Conservation (phyloP, 2,329 filamentous ascomycete species). For the Xylaria sp. region DNA sequence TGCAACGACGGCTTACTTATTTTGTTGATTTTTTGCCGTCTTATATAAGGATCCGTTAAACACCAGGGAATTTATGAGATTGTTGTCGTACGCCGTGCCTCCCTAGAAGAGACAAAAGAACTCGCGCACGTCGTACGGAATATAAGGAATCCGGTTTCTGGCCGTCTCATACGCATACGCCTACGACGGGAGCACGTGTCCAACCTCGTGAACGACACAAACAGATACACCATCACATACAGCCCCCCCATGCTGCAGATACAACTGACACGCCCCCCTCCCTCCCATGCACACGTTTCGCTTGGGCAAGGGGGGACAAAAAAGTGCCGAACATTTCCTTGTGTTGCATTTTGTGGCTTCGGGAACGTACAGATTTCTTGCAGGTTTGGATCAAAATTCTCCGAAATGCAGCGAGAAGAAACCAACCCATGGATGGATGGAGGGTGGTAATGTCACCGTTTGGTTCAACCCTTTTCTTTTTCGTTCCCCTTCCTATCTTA, state of each 20-base stretch:
- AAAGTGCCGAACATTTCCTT: slow-evolving; percentile 6
- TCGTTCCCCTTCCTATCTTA: neutral
- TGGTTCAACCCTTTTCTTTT: neutral
- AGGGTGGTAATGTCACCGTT: neutral
- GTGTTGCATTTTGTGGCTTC: slow-evolving; percentile 1
- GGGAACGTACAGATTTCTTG: slow-evolving; percentile 13
- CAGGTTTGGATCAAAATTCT: slow-evolving; percentile 13
- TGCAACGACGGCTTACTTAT: too few relatives aligned
- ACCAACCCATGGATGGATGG: neutral
- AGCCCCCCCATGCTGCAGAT: neutral
- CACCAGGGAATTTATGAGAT: too few relatives aligned
- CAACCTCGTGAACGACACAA: neutral
- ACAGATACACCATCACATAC: neutral
- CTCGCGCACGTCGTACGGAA: neutral
- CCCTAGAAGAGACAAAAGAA: neutral
- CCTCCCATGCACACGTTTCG: neutral
- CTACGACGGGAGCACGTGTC: neutral
- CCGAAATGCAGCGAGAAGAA: slow-evolving; percentile 5
- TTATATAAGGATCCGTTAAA: too few relatives aligned
- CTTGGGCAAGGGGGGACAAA: neutral
- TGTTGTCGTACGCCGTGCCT: neutral
- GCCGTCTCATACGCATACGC: neutral
- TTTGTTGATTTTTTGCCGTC: too few relatives aligned
- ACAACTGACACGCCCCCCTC: too few relatives aligned
- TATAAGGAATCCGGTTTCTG: neutral